Evolutionary conservation across 345 rosid genomes (phyloP).

Genomic region (Gossypioides kirkii): DNA sequence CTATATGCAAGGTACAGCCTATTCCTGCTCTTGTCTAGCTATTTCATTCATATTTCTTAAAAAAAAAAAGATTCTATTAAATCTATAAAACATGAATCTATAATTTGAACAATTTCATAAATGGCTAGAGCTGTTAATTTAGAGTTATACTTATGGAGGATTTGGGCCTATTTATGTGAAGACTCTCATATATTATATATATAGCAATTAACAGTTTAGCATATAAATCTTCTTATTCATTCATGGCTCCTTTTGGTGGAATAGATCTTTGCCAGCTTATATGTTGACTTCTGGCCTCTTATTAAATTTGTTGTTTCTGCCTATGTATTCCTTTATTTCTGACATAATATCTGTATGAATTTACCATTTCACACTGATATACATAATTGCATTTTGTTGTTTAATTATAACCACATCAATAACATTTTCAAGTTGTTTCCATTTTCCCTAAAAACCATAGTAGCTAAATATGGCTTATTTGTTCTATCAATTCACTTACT

Average conservation of each 20-base stretch:
- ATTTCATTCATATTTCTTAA: background rate
- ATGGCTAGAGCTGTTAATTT: too few relatives aligned
- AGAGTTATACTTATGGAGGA: too few relatives aligned
- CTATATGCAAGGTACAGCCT: background rate
- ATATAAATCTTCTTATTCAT: too few relatives aligned
- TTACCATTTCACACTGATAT: background rate
- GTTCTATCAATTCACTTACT: background rate
- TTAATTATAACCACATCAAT: background rate
- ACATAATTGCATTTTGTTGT: background rate
- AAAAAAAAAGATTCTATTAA: background rate
- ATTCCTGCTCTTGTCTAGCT: background rate
- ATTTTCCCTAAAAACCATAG: background rate
- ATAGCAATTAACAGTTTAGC: too few relatives aligned
- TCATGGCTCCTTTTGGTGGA: background rate
- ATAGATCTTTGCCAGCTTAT: background rate
- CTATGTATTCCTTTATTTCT: background rate
- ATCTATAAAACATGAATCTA: background rate
- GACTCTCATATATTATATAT: too few relatives aligned
- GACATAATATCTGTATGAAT: background rate
- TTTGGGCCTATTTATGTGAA: too few relatives aligned
- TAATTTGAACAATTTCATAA: background rate
- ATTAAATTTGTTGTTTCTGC: background rate
- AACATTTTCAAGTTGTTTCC: background rate
- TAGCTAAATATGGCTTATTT: conserved; percentile 1
- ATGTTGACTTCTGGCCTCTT: background rate